Conservation (phyloP, 2,329 filamentous ascomycete genomes). For the Tolypocladium album region DNA sequence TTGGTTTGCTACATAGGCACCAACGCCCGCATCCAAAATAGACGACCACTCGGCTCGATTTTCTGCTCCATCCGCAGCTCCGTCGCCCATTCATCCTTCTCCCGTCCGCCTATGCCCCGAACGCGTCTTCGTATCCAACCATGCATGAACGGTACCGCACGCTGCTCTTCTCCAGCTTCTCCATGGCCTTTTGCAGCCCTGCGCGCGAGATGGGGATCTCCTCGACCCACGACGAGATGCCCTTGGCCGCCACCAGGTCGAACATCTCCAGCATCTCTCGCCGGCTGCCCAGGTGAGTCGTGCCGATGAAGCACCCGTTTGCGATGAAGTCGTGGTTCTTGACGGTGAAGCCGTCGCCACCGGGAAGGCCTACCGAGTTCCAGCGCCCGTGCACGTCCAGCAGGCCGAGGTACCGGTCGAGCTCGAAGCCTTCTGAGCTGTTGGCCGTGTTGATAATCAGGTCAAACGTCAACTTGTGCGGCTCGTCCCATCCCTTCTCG, state of each 20-base stretch:
- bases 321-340: slow-evolving; percentile 63
- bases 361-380: slow-evolving; percentile 71
- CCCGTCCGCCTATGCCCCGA: slow-evolving; percentile 34
- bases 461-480: slow-evolving; percentile 56
- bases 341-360: slow-evolving; percentile 60
- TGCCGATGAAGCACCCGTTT: slow-evolving; percentile 65
- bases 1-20: neutral
- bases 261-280: slow-evolving; percentile 64
- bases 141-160: slow-evolving; percentile 69
- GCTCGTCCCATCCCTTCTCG: slow-evolving; percentile 46
- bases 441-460: slow-evolving; percentile 68
- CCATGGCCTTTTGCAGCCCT: slow-evolving; percentile 58
- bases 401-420: slow-evolving; percentile 62
- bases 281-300: slow-evolving; percentile 60
- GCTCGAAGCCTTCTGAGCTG: slow-evolving; percentile 56
- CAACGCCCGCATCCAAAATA: neutral
- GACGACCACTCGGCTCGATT: neutral
- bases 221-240: slow-evolving; percentile 60
- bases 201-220: slow-evolving; percentile 62
- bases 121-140: slow-evolving; percentile 58
- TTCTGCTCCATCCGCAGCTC: neutral
- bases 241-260: slow-evolving; percentile 58
- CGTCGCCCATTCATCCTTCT: neutral
- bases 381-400: slow-evolving; percentile 75
- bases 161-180: slow-evolving; percentile 58